A percentile compares a stretch with the other conserved stretches of the same genome.
These are phyloP conservation scores for Rhodotorula mucilaginosa DNA, from an alignment of 1,284 basidiomycete genomes.

Conservation along the genomic window DNA sequence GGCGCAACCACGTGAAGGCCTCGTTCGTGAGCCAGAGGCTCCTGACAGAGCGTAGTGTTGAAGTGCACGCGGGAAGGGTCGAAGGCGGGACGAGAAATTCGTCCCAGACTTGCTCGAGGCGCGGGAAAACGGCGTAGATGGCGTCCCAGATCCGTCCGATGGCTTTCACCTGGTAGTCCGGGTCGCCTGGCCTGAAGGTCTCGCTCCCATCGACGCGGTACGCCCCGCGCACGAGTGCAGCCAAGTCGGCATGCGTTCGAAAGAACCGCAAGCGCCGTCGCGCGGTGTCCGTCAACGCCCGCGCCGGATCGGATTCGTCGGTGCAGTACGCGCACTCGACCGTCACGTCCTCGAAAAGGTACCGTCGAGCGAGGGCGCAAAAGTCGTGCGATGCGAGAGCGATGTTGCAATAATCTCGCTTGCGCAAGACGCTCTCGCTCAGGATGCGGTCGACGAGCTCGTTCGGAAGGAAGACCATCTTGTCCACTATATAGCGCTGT, in stretches of 20 bases:
- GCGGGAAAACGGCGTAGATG: not conserved
- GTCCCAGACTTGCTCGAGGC: not conserved
- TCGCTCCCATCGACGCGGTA: not conserved
- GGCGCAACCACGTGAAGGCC: not conserved
- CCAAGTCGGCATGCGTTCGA: not conserved
- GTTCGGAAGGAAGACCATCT: not conserved
- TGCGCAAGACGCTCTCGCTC: not conserved
- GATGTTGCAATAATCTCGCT: not conserved
- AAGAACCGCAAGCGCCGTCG: not conserved
- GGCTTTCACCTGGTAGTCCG: not conserved
- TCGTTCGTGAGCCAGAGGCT: not conserved
- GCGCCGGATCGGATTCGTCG: not conserved
- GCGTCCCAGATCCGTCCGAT: not conserved
- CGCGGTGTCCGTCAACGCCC: not conserved
- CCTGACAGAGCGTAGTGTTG: not conserved
- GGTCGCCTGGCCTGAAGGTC: not conserved
- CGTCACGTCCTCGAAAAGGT: not conserved
- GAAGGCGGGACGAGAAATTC: not conserved
- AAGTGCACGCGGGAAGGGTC: not conserved
- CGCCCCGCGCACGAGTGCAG: not conserved
- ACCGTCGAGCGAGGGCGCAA: not conserved
- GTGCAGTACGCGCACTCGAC: not conserved
- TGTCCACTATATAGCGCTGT: too few species aligned
- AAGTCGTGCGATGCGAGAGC: not conserved
- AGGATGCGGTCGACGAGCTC: conserved; percentile 6